Conservation (phyloP, 371 early-diverging fungal species). For the Batrachochytrium dendrobatidis region DNA sequence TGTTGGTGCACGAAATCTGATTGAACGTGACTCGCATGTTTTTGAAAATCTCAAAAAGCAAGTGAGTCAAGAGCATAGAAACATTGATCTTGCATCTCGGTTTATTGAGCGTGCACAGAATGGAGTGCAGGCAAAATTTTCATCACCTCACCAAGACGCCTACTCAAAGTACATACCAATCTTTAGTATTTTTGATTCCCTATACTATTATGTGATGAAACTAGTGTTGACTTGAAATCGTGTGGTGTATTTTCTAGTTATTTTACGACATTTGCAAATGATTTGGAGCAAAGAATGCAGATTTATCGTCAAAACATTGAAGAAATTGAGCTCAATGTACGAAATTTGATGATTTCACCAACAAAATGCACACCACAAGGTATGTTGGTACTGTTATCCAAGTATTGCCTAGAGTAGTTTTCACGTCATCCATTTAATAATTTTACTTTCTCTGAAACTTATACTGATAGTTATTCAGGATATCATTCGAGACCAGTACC, state of each 20-base stretch:
- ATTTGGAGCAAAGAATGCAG: constrained; percentile 29
- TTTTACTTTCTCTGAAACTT: background rate
- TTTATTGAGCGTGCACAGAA: constrained; percentile 30
- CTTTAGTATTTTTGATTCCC: background rate
- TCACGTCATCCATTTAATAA: no score
- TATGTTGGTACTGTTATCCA: constrained; percentile 2
- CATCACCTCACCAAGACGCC: constrained; percentile 8
- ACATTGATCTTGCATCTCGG: constrained; percentile 33
- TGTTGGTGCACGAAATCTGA: constrained; percentile 25
- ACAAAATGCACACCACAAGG: constrained; percentile 26
- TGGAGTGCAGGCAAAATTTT: constrained; percentile 7
- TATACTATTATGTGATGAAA: background rate
- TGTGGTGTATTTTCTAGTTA: constrained; percentile 15
- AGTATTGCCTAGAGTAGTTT: constrained; percentile 2
- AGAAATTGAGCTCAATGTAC: constrained; percentile 4
- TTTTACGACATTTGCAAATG: constrained; percentile 26
- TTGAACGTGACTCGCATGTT: constrained; percentile 30
- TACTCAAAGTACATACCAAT: constrained; percentile 10
- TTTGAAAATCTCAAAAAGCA: constrained; percentile 22
- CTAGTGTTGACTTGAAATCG: background rate
- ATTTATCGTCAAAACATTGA: constrained; percentile 33
- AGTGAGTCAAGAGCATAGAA: constrained; percentile 30
- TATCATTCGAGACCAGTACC: constrained; percentile 55
- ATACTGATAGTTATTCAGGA: constrained; percentile 30
- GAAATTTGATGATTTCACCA: constrained; percentile 2